Base-by-base conservation (phyloP, 192 early-diverging fungal genomes). In the Fimicolochytrium jonesii region DNA sequence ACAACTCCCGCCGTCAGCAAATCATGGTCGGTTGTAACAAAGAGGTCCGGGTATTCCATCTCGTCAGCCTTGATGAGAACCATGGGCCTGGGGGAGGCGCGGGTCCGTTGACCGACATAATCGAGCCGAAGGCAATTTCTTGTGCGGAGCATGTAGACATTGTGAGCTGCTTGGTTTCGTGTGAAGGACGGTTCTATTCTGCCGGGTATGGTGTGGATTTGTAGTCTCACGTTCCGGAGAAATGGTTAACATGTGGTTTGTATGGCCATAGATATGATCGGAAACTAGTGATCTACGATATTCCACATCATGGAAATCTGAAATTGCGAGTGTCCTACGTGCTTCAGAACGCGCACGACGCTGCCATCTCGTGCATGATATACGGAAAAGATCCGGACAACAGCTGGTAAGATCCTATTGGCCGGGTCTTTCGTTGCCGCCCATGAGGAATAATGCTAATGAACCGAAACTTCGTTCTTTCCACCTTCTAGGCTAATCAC, bases 301-400 rank as follows among this genome's bases (percentile, higher is more conserved):
- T 77, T 4, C 67, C 78, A 1, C 80, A 83, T 54, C 80, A 84
- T 57, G 82, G 80, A 5, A 72, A 78, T 47, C 44, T 83, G 22
- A 80, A 79, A 53, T 28, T 84, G 42, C 56, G 63, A 0, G 74
- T 78, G 0, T 44, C 71, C 7, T 63, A 71, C 34, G 56, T 53
- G 15, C 66, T 84, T 23, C 41, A 59, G 17, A 70, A 84, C 29
- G 82, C 82, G 9, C 82, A 84, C 56, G 80, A 84, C 57, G 82
- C 82, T 10, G 77, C 80, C 6, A 81, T 84, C n/a, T 78, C 80
- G 5, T 81, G 78, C 59, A 81, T 84, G 82, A 72, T 80, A 36
- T 83, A 67, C 68, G 82, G 80, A 2, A 84, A 84, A 42, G 80
- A 82, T 56, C 69, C 72, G 11, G 81, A 83, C 49, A 83, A 83